phyloP scores from a whole-genome alignment of 2,329 filamentous ascomycete species.

The Cordyceps tenuipes region DNA sequence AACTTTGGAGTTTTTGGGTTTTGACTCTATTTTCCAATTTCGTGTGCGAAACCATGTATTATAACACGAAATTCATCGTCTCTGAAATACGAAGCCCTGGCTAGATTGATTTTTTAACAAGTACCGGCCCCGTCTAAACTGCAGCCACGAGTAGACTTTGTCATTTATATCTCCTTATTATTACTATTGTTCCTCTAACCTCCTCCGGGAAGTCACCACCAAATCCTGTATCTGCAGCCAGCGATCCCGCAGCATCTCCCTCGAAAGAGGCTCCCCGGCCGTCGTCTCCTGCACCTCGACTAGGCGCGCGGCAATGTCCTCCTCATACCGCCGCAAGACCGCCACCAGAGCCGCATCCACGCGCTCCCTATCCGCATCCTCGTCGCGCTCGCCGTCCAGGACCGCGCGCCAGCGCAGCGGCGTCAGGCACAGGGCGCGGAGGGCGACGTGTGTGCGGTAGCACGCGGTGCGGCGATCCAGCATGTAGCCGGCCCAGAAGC shows the following conservation, averaged over 20 bases:
- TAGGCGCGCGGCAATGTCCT: conserved; percentile 23
- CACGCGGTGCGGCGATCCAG: conserved; percentile 43
- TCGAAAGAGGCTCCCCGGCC: conserved; percentile 18
- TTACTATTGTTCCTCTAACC: conserved; percentile 14
- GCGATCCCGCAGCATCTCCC: conserved; percentile 1
- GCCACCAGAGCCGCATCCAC: conserved; percentile 29
- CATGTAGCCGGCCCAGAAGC: conserved; percentile 44
- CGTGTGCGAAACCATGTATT: neutral
- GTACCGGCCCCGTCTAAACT: neutral
- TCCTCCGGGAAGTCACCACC: conserved; percentile 23
- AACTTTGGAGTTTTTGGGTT: neutral
- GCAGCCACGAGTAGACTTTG: neutral
- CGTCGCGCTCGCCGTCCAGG: conserved; percentile 39
- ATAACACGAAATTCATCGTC: neutral
- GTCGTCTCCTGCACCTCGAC: conserved; percentile 23
- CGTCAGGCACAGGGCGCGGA: conserved; percentile 31
- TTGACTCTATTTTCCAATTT: neutral
- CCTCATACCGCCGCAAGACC: conserved; percentile 30
- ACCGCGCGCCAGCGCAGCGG: conserved; percentile 33
- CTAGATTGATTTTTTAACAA: neutral
- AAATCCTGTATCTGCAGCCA: conserved; percentile 33
- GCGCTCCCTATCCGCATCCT: conserved; percentile 34
- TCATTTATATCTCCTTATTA: neutral
- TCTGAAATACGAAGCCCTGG: neutral
- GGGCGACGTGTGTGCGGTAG: conserved; percentile 47